Base-by-base conservation (phyloP, 352 stramenopile species). In the Paralagenidium karlingii region DNA sequence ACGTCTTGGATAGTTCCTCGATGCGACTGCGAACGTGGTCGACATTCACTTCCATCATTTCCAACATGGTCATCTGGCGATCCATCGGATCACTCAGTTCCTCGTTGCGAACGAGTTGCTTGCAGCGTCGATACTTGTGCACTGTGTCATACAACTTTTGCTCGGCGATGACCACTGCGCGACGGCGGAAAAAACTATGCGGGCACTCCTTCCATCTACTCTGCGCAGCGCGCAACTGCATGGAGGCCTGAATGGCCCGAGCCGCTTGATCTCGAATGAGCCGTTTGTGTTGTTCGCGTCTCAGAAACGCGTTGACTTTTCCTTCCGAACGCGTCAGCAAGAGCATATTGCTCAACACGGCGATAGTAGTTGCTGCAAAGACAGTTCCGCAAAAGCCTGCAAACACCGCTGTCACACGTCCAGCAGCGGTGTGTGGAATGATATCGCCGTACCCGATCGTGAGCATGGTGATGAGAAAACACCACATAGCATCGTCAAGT, bases 31-130 rank as follows among this genome's bases (percentile, higher is more conserved):
- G 68, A 26, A 86, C 82, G 46, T 86, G 80, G 55, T 82, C 71
- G 39, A 85, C 66, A 40, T 87, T 84, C 19, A 84, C 74, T 34
- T 87, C 70, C 69, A 87, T 82, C 68, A 82, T 84, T 51, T 87
- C 74, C 18, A 87, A 60, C 70, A 87, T 82, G 18, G 68, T 83
- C 68, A 87, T 77, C 44, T 87, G 70, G 43, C 74, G 75, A 59
- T 87, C 74, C 55, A 83, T 79, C 30, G 69, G 63, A 38, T 87
- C 74, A 32, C 60, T 81, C 34, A 77, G 53, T 42, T 84, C 74
- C 28, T 82, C 57, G 21, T 63, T 76, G 28, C 71, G 60, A n/a
- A 83, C 59, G 30, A 49, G 58, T 16, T 66, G 55, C 52, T 83
- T 81, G 36, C 63, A 55, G 18, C 69, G 56, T 4, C 74, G 63